Evolutionary conservation across 164 flowering plant species (phyloP), one percentile per base, ranked within the genome.

Genomic region (Tetracentron sinense): DNA sequence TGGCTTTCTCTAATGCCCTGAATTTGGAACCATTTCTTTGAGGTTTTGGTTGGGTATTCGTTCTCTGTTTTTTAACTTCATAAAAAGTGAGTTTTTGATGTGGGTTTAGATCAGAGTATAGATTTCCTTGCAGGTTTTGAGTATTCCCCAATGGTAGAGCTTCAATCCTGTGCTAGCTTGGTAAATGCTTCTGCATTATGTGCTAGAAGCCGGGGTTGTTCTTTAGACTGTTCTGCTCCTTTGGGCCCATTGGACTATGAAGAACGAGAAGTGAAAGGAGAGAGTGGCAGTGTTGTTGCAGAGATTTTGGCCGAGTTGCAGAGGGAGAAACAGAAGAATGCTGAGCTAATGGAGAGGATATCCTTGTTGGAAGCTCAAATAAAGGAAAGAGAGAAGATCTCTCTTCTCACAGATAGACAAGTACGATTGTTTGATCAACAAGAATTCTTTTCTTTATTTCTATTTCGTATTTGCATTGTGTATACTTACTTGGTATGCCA

Each of bases 281-380:
- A 76, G n/a, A 60, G 38, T 48, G 66, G 55, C 4, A 71, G 44
- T 54, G 69, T 56, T 20, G 65, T 76, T 54, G 78, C 79, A 6
- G 77, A 76, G 72, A 68, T 80, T 56, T 73, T 79, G 20, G 82
- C 82, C 3, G 78, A 83, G 73, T 57, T 80, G 54, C 69, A 83
- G 53, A 73, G 71, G 54, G 87, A 83, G 64, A 79, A 79, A 46
- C 67, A 70, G 63, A 83, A 63, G 71, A 83, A 83, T 74, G 78
- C 75, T 0, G 80, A 79, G 72, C 82, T 83, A 48, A 55, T 77
- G 83, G 74, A 81, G 68, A 81, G 80, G 64, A 75, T 83, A 64
- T 73, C 77, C 29, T 44, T 69, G 1, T 77, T 83, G 61, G 87
- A 83, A 72, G 75, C 84, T 72, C 78, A 79, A 64, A 57, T 77